A percentile compares a stretch with the other conserved stretches of the same genome.
Evolutionary conservation across 2,329 filamentous ascomycete species (phyloP).

Genomic region (Fusarium equiseti): DNA sequence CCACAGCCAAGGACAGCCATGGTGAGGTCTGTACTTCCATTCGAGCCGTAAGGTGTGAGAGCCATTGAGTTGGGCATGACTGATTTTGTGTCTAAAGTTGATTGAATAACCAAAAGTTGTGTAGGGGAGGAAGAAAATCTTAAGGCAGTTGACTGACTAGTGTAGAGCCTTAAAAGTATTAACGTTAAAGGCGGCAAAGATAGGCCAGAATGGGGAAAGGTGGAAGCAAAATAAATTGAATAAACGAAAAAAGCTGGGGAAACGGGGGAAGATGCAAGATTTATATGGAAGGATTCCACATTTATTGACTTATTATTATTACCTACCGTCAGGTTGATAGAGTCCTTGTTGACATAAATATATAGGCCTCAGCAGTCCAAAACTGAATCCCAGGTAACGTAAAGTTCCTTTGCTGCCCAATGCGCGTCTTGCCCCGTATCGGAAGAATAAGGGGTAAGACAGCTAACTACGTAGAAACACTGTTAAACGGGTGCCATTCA

Average conservation of each 20-base stretch:
- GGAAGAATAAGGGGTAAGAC: constrained; percentile 36
- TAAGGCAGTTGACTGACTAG: constrained; percentile 2
- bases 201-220: constrained; percentile 7
- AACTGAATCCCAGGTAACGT: constrained; percentile 34
- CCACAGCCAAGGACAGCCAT: constrained; percentile 86
- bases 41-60: constrained; percentile 53
- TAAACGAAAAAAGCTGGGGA: constrained; percentile 29
- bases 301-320: constrained; percentile 4
- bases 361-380: constrained; percentile 9
- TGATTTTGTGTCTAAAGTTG: constrained; percentile 29
- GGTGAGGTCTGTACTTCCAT: constrained; percentile 66
- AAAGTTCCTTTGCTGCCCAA: constrained; percentile 49
- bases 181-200: constrained; percentile 6
- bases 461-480: constrained; percentile 1
- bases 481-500: constrained; percentile 33
- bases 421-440: constrained; percentile 41
- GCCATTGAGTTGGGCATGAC: constrained; percentile 48
- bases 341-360: constrained; percentile 40
- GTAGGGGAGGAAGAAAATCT: constrained; percentile 8
- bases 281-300: constrained; percentile 33
- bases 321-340: neutral
- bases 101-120: neutral
- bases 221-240: constrained; percentile 20
- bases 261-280: constrained; percentile 19
- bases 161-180: neutral